Conservation (phyloP, 2,329 filamentous ascomycete species). For the Fusarium fujikuroi region DNA sequence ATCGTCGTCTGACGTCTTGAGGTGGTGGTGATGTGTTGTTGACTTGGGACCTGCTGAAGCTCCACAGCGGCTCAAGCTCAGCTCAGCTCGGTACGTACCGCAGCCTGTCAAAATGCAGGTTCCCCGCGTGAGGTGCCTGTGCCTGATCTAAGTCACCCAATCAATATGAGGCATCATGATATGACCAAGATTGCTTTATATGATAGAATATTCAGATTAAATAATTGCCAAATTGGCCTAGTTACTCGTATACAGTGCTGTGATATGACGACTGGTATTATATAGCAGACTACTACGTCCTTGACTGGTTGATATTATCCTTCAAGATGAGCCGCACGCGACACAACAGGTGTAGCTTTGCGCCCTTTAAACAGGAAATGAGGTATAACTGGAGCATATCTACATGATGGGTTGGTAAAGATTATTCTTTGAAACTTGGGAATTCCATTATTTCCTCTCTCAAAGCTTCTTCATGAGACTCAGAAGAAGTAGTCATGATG, state of each 20-base stretch:
- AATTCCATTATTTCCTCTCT: fast-evolving
- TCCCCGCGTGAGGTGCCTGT: slow-evolving; percentile 16
- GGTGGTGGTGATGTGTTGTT: slow-evolving; percentile 38
- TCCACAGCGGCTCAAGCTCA: slow-evolving; percentile 42
- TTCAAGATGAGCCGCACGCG: not conserved
- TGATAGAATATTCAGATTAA: not conserved
- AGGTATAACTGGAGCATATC: not conserved
- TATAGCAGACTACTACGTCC: not conserved
- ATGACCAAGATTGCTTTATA: not conserved
- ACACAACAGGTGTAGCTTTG: not conserved
- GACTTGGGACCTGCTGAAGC: slow-evolving; percentile 15
- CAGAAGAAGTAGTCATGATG: not conserved
- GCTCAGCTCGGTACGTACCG: slow-evolving; percentile 37
- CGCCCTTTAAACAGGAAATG: not conserved
- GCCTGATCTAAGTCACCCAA: slow-evolving; percentile 2
- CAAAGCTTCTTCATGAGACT: not conserved
- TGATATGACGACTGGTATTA: not conserved
- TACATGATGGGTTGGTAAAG: fast-evolving
- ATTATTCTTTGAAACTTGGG: fast-evolving
- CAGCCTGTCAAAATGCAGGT: slow-evolving; percentile 28
- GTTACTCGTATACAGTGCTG: fast-evolving
- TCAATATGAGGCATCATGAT: not conserved
- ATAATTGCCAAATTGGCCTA: not conserved
- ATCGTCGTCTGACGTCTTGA: slow-evolving; percentile 17
- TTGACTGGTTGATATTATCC: not conserved